A percentile compares a stretch with the other conserved stretches of the same genome.
Conservation (phyloP, 2,329 filamentous ascomycete genomes). For the Fusarium nanum region DNA sequence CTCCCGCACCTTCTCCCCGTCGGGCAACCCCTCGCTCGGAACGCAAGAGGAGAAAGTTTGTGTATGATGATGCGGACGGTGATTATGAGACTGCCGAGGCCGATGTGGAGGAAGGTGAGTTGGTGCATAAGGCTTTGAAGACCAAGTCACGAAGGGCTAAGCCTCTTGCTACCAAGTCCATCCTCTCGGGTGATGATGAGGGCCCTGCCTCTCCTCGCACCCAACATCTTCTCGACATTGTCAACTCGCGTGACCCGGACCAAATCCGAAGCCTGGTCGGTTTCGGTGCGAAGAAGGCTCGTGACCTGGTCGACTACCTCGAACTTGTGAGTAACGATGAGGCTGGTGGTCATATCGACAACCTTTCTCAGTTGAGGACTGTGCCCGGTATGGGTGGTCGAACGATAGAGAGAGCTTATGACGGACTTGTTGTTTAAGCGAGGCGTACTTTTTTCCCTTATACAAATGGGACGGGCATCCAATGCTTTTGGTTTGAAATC, state of each 20-base stretch:
- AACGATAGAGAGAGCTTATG: constrained; percentile 67
- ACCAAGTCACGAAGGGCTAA: constrained; percentile 50
- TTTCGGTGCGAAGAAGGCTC: constrained; percentile 78
- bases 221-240: constrained; percentile 72
- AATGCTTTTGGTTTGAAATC: constrained; percentile 42
- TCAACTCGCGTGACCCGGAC: constrained; percentile 77
- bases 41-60: constrained; percentile 48
- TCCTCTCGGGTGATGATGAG: constrained; percentile 55
- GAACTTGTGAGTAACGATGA: constrained; percentile 57
- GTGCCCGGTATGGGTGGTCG: constrained; percentile 69
- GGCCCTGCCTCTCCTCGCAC: constrained; percentile 65
- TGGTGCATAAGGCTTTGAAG: constrained; percentile 44
- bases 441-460: constrained; percentile 3
- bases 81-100: constrained; percentile 56
- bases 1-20: constrained; percentile 25
- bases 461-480: constrained; percentile 20
- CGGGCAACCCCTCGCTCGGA: constrained; percentile 42
- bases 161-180: constrained; percentile 37
- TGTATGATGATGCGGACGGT: constrained; percentile 53
- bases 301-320: constrained; percentile 68
- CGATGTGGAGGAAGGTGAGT: constrained; percentile 55
- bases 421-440: constrained; percentile 54
- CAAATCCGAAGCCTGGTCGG: constrained; percentile 75
- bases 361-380: constrained; percentile 62
- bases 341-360: constrained; percentile 56